Base-by-base conservation (phyloP, 2,329 filamentous ascomycete species). In the Aureobasidium subglaciale region DNA sequence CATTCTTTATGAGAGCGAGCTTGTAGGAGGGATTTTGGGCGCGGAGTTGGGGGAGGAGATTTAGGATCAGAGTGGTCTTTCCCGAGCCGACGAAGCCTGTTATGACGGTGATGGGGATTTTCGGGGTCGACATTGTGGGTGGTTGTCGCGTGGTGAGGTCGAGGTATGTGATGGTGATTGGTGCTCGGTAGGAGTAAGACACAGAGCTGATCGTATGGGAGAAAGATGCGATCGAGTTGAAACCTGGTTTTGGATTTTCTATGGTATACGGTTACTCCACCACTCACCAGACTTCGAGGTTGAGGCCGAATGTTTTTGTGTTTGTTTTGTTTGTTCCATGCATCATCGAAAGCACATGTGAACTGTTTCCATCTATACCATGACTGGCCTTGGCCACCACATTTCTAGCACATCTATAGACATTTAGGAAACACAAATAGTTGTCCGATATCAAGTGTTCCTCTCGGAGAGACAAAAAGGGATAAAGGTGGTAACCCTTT, bases 41-140 rank as follows among this genome's bases (percentile, higher is more conserved):
- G 56, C 85, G 84, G 13, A 99, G 85, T 75, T 99, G 93, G 0
- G 91, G 90, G 62, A 97, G 81, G 11, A 99, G 86, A 72, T 93
- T 93, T 59, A 99, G 85, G 61, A 99, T 90, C 57, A 99, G 80
- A 2, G 93, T 97, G 1, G 93, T 99, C 75, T 97, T 97, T 58
- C 93, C 93, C 8, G 90, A 92, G 67, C 93, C 93, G 15, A 97
- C 82, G 73, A 97, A 99, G 68, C 93, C 93, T 5, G 93, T 99
- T 53, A 99, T 78, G 67, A 99, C 95, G 43, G 92, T 97, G 69
- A 96, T 87, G 4, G 91, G 90, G 62, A 90, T 93, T 6, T 54
- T 48, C 20, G 54, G 35, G 20, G 55, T 32, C 18, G n/a, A 24
- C 24, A 29, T 27, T 22, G 10, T 8, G 13, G 24, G 24, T 46